phyloP scores from a whole-genome alignment of 108 stramenopile genomes.

The Nannochloropsis salina region DNA sequence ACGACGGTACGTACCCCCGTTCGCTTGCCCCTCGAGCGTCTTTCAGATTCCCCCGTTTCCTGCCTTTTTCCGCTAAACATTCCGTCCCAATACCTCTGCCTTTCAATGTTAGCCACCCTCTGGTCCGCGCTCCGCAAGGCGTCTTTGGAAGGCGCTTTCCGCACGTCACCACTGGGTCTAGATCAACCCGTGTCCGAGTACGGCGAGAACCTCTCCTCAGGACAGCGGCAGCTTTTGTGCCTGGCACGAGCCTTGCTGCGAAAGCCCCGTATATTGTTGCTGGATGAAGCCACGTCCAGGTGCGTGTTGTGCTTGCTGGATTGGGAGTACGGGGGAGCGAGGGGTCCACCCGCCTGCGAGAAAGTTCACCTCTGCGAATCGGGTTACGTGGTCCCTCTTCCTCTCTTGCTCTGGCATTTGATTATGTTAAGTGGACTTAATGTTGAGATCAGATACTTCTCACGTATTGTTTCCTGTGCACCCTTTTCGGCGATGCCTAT shows the following conservation, averaged over 20 bases:
- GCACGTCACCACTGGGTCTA: slow-evolving; percentile 23
- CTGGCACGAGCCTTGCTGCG: slow-evolving; percentile 82
- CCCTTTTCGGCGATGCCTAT: no score
- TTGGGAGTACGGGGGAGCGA: no score
- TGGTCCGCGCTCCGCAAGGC: slow-evolving; percentile 19
- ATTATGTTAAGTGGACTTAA: no score
- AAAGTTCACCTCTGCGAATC: no score
- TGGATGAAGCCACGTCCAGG: slow-evolving; percentile 59
- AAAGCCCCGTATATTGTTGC: slow-evolving; percentile 48
- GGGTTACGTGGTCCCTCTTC: no score
- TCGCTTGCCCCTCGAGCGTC: not conserved
- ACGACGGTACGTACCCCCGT: slow-evolving; percentile 43
- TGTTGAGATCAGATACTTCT: no score
- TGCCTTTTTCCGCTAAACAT: not conserved
- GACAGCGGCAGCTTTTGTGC: slow-evolving; percentile 89
- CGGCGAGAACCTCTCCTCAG: slow-evolving; percentile 80
- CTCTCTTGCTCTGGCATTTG: not conserved
- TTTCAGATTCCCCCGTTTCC: not conserved
- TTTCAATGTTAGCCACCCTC: slow-evolving; percentile 15
- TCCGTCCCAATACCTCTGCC: not conserved
- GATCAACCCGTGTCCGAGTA: slow-evolving; percentile 62
- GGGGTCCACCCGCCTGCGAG: no score
- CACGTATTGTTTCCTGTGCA: no score
- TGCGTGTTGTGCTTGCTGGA: not conserved
- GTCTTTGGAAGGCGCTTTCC: not conserved